Evolutionary conservation across 2,329 filamentous ascomycete species (phyloP).

Genomic region (Penicillium vulpinum): DNA sequence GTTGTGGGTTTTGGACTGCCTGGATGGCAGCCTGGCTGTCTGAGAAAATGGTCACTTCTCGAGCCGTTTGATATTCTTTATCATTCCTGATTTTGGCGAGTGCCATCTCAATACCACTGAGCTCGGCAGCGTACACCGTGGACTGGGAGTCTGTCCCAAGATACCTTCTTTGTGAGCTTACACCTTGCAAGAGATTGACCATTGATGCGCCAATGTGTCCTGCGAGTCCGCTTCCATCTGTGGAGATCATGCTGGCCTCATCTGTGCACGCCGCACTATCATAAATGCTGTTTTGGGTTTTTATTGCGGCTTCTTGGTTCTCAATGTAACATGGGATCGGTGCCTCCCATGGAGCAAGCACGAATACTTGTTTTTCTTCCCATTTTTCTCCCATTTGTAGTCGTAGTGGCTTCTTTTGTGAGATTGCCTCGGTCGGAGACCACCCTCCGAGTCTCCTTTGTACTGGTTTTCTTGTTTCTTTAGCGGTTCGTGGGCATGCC

Average conservation of each 20-base stretch:
- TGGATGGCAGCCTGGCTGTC: neutral
- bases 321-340: neutral
- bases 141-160: neutral
- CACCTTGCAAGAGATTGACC: neutral
- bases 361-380: neutral
- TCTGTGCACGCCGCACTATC: too few relatives aligned
- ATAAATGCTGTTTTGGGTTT: neutral
- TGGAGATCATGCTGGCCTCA: too few relatives aligned
- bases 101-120: constrained; percentile 1
- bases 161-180: neutral
- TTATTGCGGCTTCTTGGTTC: neutral
- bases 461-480: neutral
- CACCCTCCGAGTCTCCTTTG: neutral
- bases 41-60: neutral
- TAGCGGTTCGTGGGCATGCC: neutral
- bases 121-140: neutral
- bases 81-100: neutral
- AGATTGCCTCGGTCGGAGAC: neutral
- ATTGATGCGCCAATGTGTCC: neutral
- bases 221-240: neutral
- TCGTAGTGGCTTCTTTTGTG: neutral
- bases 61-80: neutral
- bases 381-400: neutral
- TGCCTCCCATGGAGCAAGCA: constrained; percentile 2
- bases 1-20: neutral